A percentile compares a stretch with the other conserved stretches of the same genome.
Evolutionary conservation across 1,139 yeast genomes (phyloP).

Genomic region (Sugiyamaella xylanicola): DNA sequence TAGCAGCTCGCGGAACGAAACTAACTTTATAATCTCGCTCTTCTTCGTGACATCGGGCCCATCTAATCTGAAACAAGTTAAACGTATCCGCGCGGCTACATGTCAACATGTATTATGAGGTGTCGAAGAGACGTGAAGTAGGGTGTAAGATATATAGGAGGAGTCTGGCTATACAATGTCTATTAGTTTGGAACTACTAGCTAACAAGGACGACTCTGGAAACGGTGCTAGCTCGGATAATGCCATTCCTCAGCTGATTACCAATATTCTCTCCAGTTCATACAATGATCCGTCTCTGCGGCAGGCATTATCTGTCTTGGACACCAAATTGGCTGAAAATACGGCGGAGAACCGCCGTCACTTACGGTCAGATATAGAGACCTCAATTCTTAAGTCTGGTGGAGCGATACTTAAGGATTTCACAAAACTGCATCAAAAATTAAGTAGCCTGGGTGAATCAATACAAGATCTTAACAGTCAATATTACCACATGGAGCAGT

Average conservation of each 20-base stretch:
- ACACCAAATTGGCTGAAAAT: constrained; percentile 38
- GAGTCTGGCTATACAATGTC: not conserved
- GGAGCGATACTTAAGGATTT: constrained; percentile 61
- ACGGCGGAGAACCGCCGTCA: constrained; percentile 51
- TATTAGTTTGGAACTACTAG: not conserved
- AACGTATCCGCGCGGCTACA: not conserved
- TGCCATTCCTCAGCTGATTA: constrained; percentile 39
- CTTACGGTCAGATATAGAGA: constrained; percentile 68
- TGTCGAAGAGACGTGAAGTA: too few species aligned
- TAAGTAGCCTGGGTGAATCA: constrained; percentile 50
- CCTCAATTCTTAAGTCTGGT: constrained; percentile 68
- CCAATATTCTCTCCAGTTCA: constrained; percentile 42
- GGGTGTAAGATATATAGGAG: too few species aligned
- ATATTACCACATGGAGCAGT: constrained; percentile 37
- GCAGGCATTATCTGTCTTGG: constrained; percentile 41
- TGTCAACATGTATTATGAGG: not conserved
- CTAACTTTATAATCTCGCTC: too few species aligned
- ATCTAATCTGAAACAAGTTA: too few species aligned
- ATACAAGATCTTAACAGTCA: constrained; percentile 43
- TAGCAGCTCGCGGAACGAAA: too few species aligned
- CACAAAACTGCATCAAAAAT: constrained; percentile 49
- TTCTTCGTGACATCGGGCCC: too few species aligned
- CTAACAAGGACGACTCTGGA: not conserved
- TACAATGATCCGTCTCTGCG: constrained; percentile 43
- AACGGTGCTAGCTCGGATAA: constrained; percentile 25